Evolutionary conservation across 78 protist species (phyloP).

Genomic region (Bodo saltans): DNA sequence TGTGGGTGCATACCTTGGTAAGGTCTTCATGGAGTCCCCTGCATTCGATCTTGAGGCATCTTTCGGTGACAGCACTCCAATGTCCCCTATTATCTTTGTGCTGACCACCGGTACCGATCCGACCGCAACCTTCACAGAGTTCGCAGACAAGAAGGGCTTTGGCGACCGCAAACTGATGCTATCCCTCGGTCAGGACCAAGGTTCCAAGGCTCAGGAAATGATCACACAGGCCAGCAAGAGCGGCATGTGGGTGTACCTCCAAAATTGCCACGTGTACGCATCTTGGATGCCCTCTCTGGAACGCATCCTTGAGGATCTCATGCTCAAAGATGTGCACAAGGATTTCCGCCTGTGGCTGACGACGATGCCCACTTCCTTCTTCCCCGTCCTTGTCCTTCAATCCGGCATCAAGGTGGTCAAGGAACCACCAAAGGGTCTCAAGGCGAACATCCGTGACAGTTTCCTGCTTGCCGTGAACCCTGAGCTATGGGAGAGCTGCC

Average conservation of each 20-base stretch:
- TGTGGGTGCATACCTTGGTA: constrained; percentile 37
- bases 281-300: constrained; percentile 67
- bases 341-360: constrained; percentile 76
- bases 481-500: not conserved
- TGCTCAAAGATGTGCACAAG: constrained; percentile 34
- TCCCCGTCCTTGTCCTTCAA: constrained; percentile 71
- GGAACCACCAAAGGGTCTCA: constrained; percentile 79
- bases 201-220: constrained; percentile 50
- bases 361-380: constrained; percentile 38
- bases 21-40: constrained; percentile 46
- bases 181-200: constrained; percentile 82
- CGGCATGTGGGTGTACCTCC: constrained; percentile 71
- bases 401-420: constrained; percentile 65
- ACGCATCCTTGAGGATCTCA: constrained; percentile 20
- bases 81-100: constrained; percentile 69
- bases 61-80: constrained; percentile 43
- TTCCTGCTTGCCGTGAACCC: constrained; percentile 17
- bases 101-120: constrained; percentile 83
- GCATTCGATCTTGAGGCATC: constrained; percentile 45
- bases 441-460: constrained; percentile 45
- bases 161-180: constrained; percentile 9
- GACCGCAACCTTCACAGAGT: constrained; percentile 8
- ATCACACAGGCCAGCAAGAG: constrained; percentile 14
- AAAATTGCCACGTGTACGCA: constrained; percentile 62
- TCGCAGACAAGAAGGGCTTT: constrained; percentile 11